Evolutionary conservation across 352 stramenopile genomes (phyloP).

Genomic region (Thalassiosira hispida): DNA sequence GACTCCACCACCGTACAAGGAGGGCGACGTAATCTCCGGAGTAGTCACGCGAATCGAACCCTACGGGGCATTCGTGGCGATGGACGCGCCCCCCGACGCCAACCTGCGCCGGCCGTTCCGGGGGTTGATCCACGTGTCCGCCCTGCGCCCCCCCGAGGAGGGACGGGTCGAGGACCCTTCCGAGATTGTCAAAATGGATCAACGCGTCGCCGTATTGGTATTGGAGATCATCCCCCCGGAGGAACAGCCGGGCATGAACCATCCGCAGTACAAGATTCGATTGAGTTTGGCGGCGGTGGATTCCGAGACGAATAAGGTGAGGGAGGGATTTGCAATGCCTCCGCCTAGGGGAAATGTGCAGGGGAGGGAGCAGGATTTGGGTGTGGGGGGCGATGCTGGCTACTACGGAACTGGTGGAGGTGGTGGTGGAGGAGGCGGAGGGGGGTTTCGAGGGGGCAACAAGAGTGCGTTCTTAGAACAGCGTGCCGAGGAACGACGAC

Average conservation of each 20-base stretch:
- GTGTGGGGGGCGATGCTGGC: background rate
- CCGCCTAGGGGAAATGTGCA: constrained; percentile 2
- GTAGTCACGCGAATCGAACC: constrained; percentile 69
- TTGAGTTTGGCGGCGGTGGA: constrained; percentile 72
- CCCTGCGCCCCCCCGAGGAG: constrained; percentile 32
- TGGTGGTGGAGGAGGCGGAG: background rate
- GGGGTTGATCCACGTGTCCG: constrained; percentile 64
- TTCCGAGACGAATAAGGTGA: constrained; percentile 55
- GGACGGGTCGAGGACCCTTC: constrained; percentile 52
- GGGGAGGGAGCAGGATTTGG: constrained; percentile 33
- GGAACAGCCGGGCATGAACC: constrained; percentile 26
- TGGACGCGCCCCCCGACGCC: constrained; percentile 16
- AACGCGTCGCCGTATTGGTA: constrained; percentile 60
- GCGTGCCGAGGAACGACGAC: constrained; percentile 35
- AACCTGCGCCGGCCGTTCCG: constrained; percentile 33
- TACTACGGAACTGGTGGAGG: constrained; percentile 32
- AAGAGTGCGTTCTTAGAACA: constrained; percentile 29
- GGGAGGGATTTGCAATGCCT: constrained; percentile 39
- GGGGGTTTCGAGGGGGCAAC: constrained; percentile 7
- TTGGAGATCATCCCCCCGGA: constrained; percentile 50
- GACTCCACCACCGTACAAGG: constrained; percentile 23
- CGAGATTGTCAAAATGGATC: constrained; percentile 53
- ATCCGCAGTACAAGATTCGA: constrained; percentile 58
- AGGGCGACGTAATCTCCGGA: constrained; percentile 61
- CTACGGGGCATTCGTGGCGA: constrained; percentile 76